A percentile compares a stretch with the other conserved stretches of the same genome.
Conservation (phyloP, 768 basidiomycete genomes). For the Panaeolus papilionaceus region DNA sequence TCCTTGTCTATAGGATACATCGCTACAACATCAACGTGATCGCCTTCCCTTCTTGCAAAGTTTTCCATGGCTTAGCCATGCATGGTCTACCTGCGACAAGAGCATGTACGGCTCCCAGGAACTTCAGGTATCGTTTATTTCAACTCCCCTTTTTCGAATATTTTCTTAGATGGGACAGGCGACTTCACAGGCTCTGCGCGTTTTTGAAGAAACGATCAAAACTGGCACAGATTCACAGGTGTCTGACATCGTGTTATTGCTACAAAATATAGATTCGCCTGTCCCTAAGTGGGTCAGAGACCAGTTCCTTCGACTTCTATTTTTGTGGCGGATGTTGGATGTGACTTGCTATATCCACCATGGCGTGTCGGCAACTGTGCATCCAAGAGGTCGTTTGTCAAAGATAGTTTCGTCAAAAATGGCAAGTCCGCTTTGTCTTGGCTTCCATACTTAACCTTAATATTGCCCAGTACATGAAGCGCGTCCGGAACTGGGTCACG, state of each 20-base stretch:
- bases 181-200: neutral
- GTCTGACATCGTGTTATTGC: neutral
- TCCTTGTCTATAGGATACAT: no score
- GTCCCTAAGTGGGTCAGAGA: neutral
- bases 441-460: neutral
- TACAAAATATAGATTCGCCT: neutral
- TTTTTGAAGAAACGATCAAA: neutral
- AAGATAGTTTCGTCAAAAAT: neutral
- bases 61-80: neutral
- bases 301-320: neutral
- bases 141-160: no score
- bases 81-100: neutral
- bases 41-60: neutral
- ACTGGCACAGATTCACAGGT: neutral
- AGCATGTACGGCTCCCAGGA: neutral
- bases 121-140: neutral
- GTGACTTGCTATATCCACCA: neutral
- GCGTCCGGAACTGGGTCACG: neutral
- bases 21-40: neutral
- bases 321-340: neutral
- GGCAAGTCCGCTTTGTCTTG: neutral
- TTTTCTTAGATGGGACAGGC: neutral
- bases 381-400: neutral
- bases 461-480: neutral
- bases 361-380: neutral